These are phyloP conservation scores for Lophiotrema nucula DNA, from an alignment of 495 filamentous ascomycete species.

Conservation along the genomic window DNA sequence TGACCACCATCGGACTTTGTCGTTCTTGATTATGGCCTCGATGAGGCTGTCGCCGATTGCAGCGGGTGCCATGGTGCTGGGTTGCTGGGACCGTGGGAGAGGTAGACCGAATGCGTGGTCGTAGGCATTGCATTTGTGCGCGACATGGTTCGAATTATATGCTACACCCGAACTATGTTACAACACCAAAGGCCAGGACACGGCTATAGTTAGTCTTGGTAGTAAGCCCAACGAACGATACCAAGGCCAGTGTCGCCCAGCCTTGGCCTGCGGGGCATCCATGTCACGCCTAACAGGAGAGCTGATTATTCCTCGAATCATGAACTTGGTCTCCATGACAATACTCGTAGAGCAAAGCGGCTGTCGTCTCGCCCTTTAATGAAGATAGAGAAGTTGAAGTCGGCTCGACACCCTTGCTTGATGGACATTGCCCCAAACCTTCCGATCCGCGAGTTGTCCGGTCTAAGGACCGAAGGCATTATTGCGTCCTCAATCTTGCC, in stretches of 20 bases:
- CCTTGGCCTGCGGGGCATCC: neutral
- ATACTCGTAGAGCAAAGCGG: neutral
- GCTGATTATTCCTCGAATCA: neutral
- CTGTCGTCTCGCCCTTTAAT: neutral
- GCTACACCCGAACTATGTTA: neutral
- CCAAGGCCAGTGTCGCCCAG: neutral
- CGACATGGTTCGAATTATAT: neutral
- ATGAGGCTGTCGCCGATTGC: constrained; percentile 44
- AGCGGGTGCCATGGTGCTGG: neutral
- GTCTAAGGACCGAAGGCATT: neutral
- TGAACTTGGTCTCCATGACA: neutral
- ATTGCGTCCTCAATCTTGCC: neutral
- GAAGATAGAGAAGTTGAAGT: neutral
- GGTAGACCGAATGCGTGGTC: neutral
- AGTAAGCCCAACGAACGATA: neutral
- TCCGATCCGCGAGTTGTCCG: too few relatives aligned
- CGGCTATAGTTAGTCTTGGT: neutral
- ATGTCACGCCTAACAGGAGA: neutral
- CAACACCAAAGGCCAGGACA: neutral
- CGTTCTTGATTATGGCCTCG: constrained; percentile 53
- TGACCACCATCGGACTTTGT: constrained; percentile 59
- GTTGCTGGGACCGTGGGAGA: neutral
- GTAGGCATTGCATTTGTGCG: neutral
- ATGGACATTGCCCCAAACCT: too few relatives aligned
- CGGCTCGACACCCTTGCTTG: neutral